Evolutionary conservation across 2,329 filamentous ascomycete genomes (phyloP), one percentile per base, ranked within the genome.

Genomic region (Pseudogymnoascus pannorum): DNA sequence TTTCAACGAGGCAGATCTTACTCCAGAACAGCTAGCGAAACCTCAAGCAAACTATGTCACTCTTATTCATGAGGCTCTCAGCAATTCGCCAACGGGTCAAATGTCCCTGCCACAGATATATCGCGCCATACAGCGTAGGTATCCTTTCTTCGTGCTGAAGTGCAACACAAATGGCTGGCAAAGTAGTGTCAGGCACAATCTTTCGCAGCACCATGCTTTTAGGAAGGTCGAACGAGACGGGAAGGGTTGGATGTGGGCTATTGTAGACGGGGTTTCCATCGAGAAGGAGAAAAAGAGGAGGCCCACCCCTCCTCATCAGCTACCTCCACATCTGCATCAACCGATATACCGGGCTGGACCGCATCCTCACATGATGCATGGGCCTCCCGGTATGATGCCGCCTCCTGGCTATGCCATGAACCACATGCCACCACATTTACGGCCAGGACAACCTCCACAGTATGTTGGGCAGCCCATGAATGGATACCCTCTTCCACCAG

Each of bases 21-120:
- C 87, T 1, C 84, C 87, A 35, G 89, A 92, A 69, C 87, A 92
- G 73, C 77, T 92, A 58, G 83, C 85, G 62, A 89, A 90, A 72
- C 82, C 82, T 2, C 73, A 74, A 0, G 74, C 76, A n/a, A 84
- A 83, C 40, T 85, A 85, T 67, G 79, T 84, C 9, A 76, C 79
- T 14, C 76, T 85, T 42, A 81, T 85, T 58, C 79, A 82, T 64
- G 81, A 85, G 64, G 80, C 81, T 12, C 78, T 86, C 14, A 75
- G 75, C 0, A 76, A 78, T 8, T 78, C 80, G 5, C 70, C 74
- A 31, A 76, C 72, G 29, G 77, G 77, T 5, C 74, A 77, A 61
- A 79, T 84, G 72, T 82, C 82, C 60, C 73, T 86, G 12, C 81
- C 83, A 61, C 80, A 84, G 63, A 84, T 86, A 58, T 86, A 86